Percentiles rank a stretch among this genome's conserved stretches.
Evolutionary conservation across 2,329 filamentous ascomycete species (phyloP).

Genomic region (Graphilbum sp.): DNA sequence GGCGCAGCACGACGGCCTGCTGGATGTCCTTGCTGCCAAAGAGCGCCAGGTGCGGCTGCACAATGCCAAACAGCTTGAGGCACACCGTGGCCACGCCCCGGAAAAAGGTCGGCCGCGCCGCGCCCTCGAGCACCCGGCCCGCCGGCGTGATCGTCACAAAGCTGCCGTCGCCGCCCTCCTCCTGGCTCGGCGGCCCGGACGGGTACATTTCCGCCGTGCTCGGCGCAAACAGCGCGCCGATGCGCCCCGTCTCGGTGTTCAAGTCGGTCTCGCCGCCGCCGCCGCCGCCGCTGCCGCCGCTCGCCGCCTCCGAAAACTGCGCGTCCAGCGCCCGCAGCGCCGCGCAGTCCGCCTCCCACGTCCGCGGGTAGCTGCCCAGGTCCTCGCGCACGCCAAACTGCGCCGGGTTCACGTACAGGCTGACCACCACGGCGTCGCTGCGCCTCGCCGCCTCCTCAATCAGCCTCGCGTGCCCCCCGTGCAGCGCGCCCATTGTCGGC

Average conservation of each 20-base stretch:
- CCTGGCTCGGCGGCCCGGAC: slow-evolving; percentile 54
- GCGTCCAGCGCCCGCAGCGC: slow-evolving; percentile 51
- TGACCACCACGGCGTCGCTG: slow-evolving; percentile 76
- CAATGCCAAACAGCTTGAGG: slow-evolving; percentile 82
- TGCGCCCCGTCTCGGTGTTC: slow-evolving; percentile 35
- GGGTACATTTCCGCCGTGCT: slow-evolving; percentile 79
- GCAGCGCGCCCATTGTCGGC: slow-evolving; percentile 96
- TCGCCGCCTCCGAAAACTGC: no score
- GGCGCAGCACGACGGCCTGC: slow-evolving; percentile 78
- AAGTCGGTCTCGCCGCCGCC: no score
- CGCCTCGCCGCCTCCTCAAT: slow-evolving; percentile 71
- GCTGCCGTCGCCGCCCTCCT: slow-evolving; percentile 61
- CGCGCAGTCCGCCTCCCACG: slow-evolving; percentile 63
- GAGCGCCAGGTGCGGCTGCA: slow-evolving; percentile 63
- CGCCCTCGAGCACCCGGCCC: slow-evolving; percentile 65
- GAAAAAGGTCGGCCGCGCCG: slow-evolving; percentile 84
- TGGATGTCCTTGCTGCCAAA: slow-evolving; percentile 98
- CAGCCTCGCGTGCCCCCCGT: slow-evolving; percentile 74
- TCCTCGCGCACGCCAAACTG: slow-evolving; percentile 89
- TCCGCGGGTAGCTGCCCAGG: slow-evolving; percentile 74
- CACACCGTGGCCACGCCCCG: slow-evolving; percentile 90
- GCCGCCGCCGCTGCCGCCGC: neutral
- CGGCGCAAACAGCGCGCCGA: slow-evolving; percentile 77
- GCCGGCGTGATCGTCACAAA: slow-evolving; percentile 88
- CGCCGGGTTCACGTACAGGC: slow-evolving; percentile 90